Percentiles rank a stretch among this genome's conserved stretches.
Conservation (phyloP, 2,329 filamentous ascomycete species). For the Penicillium sp. region DNA sequence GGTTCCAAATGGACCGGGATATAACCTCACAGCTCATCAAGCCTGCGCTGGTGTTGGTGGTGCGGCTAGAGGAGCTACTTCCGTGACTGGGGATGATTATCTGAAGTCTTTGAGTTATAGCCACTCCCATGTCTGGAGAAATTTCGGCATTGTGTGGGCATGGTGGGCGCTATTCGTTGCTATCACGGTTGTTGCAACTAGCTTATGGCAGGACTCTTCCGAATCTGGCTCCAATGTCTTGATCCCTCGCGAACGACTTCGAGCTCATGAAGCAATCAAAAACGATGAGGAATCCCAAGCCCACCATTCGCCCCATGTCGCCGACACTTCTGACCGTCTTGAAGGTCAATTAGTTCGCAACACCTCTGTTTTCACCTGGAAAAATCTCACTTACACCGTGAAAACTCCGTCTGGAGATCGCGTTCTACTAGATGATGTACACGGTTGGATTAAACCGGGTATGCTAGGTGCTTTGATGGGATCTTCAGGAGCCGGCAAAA, state of each 20-base stretch:
- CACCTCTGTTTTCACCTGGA: constrained; percentile 71
- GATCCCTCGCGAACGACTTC: constrained; percentile 60
- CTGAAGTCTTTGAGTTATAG: constrained; percentile 55
- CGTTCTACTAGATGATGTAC: constrained; percentile 63
- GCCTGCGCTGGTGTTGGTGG: constrained; percentile 56
- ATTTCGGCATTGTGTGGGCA: constrained; percentile 62
- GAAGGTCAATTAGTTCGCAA: constrained; percentile 56
- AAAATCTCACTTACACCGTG: constrained; percentile 68
- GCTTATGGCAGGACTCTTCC: constrained; percentile 54
- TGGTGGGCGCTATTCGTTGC: constrained; percentile 61
- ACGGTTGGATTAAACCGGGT: constrained; percentile 74
- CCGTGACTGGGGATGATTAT: constrained; percentile 58
- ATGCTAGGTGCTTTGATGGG: constrained; percentile 76
- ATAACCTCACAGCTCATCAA: constrained; percentile 22
- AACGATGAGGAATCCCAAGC: constrained; percentile 53
- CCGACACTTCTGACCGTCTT: constrained; percentile 21
- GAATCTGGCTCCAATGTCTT: constrained; percentile 57
- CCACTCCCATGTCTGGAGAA: constrained; percentile 56
- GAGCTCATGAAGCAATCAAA: constrained; percentile 33
- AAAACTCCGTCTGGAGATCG: constrained; percentile 55
- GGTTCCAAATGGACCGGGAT: constrained; percentile 35
- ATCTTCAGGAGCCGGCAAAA: constrained; percentile 73
- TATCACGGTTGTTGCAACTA: constrained; percentile 59
- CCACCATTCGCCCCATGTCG: constrained; percentile 24
- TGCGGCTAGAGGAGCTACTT: constrained; percentile 49